Conservation (phyloP, 176 grass and related monocot genomes). For the Aegilops longissima region DNA sequence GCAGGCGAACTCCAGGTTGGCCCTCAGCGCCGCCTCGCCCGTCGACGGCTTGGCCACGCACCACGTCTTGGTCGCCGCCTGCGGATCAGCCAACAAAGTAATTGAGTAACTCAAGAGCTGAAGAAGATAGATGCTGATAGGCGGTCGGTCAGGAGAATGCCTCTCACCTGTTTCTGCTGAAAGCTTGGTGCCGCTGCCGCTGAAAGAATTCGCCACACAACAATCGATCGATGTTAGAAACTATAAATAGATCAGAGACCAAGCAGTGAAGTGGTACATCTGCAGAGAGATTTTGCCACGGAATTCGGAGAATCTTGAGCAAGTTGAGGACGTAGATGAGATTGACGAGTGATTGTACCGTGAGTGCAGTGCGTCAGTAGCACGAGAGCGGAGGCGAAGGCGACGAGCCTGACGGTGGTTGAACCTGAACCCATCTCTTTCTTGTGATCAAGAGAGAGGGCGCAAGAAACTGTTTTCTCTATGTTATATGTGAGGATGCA, state of each 20-base stretch:
- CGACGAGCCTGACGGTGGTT: background rate
- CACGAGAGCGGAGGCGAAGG: background rate
- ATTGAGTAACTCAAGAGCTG: background rate
- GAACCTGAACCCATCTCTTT: constrained; percentile 25
- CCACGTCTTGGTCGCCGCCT: constrained; percentile 43
- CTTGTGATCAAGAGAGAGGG: background rate
- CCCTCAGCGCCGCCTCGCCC: background rate
- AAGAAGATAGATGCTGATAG: background rate
- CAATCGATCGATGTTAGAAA: background rate
- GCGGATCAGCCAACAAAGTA: background rate
- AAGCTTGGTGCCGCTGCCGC: background rate
- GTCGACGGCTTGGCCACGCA: constrained; percentile 49
- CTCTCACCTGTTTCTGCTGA: constrained; percentile 12
- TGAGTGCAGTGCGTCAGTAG: background rate
- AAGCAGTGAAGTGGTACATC: background rate
- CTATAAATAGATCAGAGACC: background rate
- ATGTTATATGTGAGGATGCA: background rate
- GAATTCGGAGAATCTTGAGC: background rate
- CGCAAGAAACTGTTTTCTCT: background rate
- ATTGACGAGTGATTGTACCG: background rate
- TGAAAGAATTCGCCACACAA: background rate
- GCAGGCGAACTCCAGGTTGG: constrained; percentile 56
- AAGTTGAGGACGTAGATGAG: background rate
- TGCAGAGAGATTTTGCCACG: background rate
- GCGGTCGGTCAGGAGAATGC: background rate